Base-by-base conservation (phyloP, 192 early-diverging fungal species). In the Coemansia umbellata region DNA sequence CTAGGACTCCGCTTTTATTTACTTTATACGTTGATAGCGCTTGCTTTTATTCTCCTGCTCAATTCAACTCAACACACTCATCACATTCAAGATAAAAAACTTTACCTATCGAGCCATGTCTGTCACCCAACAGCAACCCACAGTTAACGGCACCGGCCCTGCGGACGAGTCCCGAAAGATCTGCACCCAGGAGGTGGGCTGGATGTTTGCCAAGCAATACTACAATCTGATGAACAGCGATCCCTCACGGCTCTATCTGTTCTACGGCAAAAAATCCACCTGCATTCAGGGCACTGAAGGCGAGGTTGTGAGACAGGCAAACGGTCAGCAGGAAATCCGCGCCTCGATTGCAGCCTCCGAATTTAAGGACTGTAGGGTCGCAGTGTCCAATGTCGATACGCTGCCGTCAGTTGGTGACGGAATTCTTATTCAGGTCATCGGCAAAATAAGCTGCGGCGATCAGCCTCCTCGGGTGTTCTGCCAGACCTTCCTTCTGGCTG, bases 161-260 rank as follows among this genome's bases (percentile, higher is more conserved):
- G 44, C 53, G 48, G 57, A 30, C 26, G 64, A 53, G 49, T 22
- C 43, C 55, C 66, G 35, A 32, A 69, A 42, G 50, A 60, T 75
- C 17, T 55, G 37, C 50, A 53, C 80, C 32, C 79, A 82, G 60
- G 87, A 94, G 59, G 83, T 97, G 40, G 93, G 93, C 24, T 89
- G 87, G 89, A 82, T 94, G 58, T 97, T 97, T 79, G 94, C 91
- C 43, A 87, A 89, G 63, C 85, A 95, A 64, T 97, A 94, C 70
- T 97, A 97, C 76, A 92, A 88, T 27, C 86, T 91, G 62, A 72
- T 97, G 64, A 91, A 91, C 81, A 85, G 85, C 57, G 83, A 89
- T 13, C 92, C 92, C 24, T 48, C 78, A 28, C 76, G 81, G 37
- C 81, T 97, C 19, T 87, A 93, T 78, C 81, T 74, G 57, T 95